phyloP scores from a whole-genome alignment of 2,329 filamentous ascomycete species.

The Sarocladiaceae sp. region DNA sequence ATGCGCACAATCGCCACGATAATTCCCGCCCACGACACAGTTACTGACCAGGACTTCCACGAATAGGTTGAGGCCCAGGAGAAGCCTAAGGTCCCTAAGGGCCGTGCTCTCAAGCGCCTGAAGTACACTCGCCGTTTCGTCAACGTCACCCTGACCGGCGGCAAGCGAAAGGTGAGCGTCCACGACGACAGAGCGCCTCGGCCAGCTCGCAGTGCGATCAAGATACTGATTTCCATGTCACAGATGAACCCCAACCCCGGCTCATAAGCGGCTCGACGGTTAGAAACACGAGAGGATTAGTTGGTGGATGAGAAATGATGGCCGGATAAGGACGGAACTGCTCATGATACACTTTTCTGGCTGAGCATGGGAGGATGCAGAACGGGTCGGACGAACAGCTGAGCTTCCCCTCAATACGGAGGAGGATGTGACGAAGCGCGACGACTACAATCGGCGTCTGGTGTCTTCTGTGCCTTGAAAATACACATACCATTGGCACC shows the following conservation, averaged over 20 bases:
- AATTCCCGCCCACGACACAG: conserved; percentile 17
- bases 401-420: conserved; percentile 24
- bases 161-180: conserved; percentile 85
- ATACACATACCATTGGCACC: conserved; percentile 1
- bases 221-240: neutral
- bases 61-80: conserved; percentile 78
- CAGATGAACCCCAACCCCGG: conserved; percentile 88
- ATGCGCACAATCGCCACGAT: conserved; percentile 14
- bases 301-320: conserved; percentile 19
- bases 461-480: conserved; percentile 28
- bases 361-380: conserved; percentile 27
- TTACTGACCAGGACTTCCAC: conserved; percentile 23
- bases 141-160: conserved; percentile 94
- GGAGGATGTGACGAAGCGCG: conserved; percentile 32
- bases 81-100: conserved; percentile 97
- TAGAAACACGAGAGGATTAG: conserved; percentile 15
- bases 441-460: conserved; percentile 34
- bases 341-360: conserved; percentile 25
- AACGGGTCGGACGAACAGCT: conserved; percentile 31
- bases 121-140: conserved; percentile 97
- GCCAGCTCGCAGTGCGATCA: neutral
- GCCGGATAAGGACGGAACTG: conserved; percentile 19
- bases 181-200: neutral
- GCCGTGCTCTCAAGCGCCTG: conserved; percentile 94
- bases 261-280: conserved; percentile 43